Evolutionary conservation across 192 early-diverging fungal species (phyloP).

Genomic region (Helicostylum pulchrum): DNA sequence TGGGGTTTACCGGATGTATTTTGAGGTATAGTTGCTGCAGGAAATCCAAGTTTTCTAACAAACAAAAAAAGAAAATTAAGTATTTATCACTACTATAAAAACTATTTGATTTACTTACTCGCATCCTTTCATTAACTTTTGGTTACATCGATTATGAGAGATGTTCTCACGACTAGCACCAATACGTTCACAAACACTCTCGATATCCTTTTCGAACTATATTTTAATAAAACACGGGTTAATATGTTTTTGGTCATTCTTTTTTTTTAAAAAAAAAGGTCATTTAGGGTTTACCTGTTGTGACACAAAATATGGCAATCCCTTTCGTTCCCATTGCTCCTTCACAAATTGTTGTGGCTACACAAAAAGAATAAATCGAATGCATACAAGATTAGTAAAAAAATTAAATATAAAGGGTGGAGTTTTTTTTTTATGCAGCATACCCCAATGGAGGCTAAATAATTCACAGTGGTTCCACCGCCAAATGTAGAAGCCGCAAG

Average conservation of each 20-base stretch:
- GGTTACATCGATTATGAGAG: constrained; percentile 59
- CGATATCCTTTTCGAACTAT: constrained; percentile 41
- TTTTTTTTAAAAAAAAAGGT: not conserved
- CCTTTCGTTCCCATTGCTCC: constrained; percentile 65
- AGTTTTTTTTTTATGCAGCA: not conserved
- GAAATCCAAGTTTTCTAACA: constrained; percentile 52
- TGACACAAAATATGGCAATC: constrained; percentile 54
- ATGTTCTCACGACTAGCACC: constrained; percentile 52
- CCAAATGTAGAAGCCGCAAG: constrained; percentile 65
- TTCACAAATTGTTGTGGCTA: constrained; percentile 59
- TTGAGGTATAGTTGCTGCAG: constrained; percentile 58
- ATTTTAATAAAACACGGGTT: not conserved
- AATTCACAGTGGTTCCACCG: constrained; percentile 69
- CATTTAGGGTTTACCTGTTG: not conserved
- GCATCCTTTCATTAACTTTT: constrained; percentile 64
- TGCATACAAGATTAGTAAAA: not conserved
- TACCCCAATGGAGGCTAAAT: constrained; percentile 28
- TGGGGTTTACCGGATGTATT: constrained; percentile 55
- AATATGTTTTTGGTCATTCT: not conserved
- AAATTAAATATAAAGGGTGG: constrained; percentile 40
- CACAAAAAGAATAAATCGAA: not conserved
- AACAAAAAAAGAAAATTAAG: not conserved
- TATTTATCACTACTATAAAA: no score
- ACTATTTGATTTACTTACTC: constrained; percentile 20
- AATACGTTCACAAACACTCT: constrained; percentile 50